Evolutionary conservation across 129 eudicot genomes (phyloP).

Genomic region (Centrapalus pauciflorus): DNA sequence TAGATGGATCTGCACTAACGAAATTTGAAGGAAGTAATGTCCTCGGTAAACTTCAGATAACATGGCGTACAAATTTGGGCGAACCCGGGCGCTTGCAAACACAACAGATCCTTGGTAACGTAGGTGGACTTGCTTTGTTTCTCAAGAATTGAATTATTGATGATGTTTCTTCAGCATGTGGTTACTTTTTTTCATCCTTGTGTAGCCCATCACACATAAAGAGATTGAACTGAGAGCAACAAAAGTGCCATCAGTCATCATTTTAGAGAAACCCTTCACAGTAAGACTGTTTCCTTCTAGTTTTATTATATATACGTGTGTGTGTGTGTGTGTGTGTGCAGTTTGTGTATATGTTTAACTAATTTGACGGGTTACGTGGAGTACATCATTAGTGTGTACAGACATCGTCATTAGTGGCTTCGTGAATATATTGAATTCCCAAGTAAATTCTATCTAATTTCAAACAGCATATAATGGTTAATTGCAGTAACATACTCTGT

Average conservation of each 20-base stretch:
- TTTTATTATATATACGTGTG: background rate
- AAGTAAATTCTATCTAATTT: no score
- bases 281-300: slow-evolving; percentile 32
- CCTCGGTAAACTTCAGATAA: slow-evolving; percentile 95
- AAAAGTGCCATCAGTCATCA: slow-evolving; percentile 68
- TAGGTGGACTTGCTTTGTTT: slow-evolving; percentile 40
- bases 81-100: slow-evolving; percentile 99
- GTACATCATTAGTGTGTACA: no score
- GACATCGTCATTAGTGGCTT: no score
- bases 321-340: no score
- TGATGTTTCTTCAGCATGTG: slow-evolving; percentile 1
- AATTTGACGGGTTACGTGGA: no score
- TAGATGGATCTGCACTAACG: slow-evolving; percentile 36
- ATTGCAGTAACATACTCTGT: no score
- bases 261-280: slow-evolving; percentile 74
- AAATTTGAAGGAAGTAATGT: slow-evolving; percentile 82
- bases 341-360: background rate
- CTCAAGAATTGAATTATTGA: background rate
- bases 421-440: no score
- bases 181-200: slow-evolving; percentile 11
- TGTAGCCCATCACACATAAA: slow-evolving; percentile 81
- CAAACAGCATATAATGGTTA: no score
- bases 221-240: slow-evolving; percentile 75
- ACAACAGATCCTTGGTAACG: slow-evolving; percentile 89
- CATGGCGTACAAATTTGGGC: slow-evolving; percentile 98